phyloP scores from a whole-genome alignment of 495 filamentous ascomycete species.

The Daldinia grandis region DNA sequence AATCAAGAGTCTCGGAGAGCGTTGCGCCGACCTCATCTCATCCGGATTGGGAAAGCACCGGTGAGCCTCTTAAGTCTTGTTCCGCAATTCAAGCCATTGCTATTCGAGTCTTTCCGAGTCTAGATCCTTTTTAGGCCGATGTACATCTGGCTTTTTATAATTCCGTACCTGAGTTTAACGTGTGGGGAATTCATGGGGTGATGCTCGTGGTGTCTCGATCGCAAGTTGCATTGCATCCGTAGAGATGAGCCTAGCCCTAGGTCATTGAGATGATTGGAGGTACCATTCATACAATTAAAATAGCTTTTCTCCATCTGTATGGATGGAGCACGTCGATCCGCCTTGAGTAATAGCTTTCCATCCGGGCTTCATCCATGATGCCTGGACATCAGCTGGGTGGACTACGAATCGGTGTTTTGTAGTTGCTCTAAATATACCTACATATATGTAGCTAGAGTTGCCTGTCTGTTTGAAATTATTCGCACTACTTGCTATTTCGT shows the following conservation, averaged over 20 bases:
- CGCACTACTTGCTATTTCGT: background rate
- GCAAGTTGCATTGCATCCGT: slow-evolving; percentile 28
- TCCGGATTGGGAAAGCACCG: slow-evolving; percentile 20
- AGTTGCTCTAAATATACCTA: slow-evolving; percentile 5
- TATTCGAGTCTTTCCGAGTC: background rate
- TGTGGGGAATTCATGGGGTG: slow-evolving; percentile 33
- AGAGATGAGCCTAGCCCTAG: background rate
- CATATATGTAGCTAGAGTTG: slow-evolving; percentile 8
- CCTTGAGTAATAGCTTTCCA: slow-evolving; percentile 16
- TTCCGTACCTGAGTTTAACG: slow-evolving; percentile 18
- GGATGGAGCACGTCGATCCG: slow-evolving; percentile 42
- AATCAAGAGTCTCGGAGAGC: slow-evolving; percentile 35
- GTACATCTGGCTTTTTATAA: slow-evolving; percentile 30
- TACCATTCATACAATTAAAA: slow-evolving; percentile 5
- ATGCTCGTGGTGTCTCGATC: slow-evolving; percentile 27
- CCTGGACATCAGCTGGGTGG: background rate
- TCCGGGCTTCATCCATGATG: slow-evolving; percentile 3
- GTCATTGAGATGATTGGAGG: slow-evolving; percentile 27
- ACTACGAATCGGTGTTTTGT: background rate
- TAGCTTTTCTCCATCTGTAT: slow-evolving; percentile 25
- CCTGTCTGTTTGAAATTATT: background rate
- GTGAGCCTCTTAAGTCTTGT: slow-evolving; percentile 14
- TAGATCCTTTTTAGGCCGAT: slow-evolving; percentile 1
- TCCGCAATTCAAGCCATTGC: slow-evolving; percentile 3
- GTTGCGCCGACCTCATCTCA: slow-evolving; percentile 39